Evolutionary conservation across 2,329 filamentous ascomycete species (phyloP).

Genomic region (Cylindrodendrum hubeiense): DNA sequence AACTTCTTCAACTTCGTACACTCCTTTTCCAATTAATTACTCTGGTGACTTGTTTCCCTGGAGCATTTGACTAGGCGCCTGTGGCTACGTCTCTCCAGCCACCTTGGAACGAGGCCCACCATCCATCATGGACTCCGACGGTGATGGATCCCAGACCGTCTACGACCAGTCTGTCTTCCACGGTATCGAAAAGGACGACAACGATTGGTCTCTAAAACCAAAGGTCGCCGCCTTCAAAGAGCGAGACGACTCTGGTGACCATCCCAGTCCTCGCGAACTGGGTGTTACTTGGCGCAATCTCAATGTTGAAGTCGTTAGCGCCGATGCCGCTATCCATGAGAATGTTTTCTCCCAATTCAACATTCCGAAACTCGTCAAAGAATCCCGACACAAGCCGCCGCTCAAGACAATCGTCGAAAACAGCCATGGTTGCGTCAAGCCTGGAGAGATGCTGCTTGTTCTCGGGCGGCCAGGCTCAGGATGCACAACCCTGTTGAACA

Average conservation of each 20-base stretch:
- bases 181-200: slow-evolving; percentile 23
- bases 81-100: slow-evolving; percentile 21
- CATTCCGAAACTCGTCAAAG: slow-evolving; percentile 64
- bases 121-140: slow-evolving; percentile 45
- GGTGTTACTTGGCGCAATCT: slow-evolving; percentile 76
- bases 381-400: slow-evolving; percentile 66
- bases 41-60: slow-evolving; percentile 2
- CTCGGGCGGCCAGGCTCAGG: slow-evolving; percentile 77
- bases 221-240: slow-evolving; percentile 59
- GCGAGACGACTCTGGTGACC: slow-evolving; percentile 58
- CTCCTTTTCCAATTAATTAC: neutral
- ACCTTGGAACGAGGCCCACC: slow-evolving; percentile 12
- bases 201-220: slow-evolving; percentile 62
- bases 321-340: slow-evolving; percentile 74
- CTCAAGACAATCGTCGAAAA: slow-evolving; percentile 74
- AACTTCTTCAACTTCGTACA: neutral
- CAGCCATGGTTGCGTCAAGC: slow-evolving; percentile 76
- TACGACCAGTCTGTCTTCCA: slow-evolving; percentile 33
- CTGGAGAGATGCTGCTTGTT: slow-evolving; percentile 79
- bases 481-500: slow-evolving; percentile 78
- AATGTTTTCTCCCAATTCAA: slow-evolving; percentile 72
- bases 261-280: slow-evolving; percentile 61
- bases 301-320: slow-evolving; percentile 71
- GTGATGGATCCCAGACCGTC: slow-evolving; percentile 40
- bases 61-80: slow-evolving; percentile 9